phyloP scores from a whole-genome alignment of 2,329 filamentous ascomycete genomes.

The Reticulascus tulasneorum region DNA sequence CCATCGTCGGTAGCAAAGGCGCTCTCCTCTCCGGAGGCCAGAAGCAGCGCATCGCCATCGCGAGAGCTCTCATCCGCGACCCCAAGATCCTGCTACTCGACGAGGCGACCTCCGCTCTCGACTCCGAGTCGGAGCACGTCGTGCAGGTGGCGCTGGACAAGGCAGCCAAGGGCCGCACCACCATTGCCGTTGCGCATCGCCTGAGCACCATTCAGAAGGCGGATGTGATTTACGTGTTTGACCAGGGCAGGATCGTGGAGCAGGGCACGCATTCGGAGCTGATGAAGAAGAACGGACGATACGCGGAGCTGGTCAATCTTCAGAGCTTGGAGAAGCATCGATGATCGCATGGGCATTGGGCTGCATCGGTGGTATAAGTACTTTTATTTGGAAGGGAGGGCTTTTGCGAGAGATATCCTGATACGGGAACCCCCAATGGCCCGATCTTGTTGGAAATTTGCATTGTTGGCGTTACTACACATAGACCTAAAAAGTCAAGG shows the following conservation, averaged over 20 bases:
- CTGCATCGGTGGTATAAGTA: background rate
- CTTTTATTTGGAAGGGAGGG: slow-evolving; percentile 2
- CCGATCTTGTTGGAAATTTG: too few relatives aligned
- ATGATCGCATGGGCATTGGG: slow-evolving; percentile 10
- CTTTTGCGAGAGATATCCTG: slow-evolving; percentile 10
- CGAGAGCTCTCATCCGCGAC: slow-evolving; percentile 83
- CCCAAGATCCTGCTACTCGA: slow-evolving; percentile 83
- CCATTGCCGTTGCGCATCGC: slow-evolving; percentile 90
- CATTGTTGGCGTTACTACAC: too few relatives aligned
- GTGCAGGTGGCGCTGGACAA: slow-evolving; percentile 78
- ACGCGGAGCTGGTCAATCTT: slow-evolving; percentile 74
- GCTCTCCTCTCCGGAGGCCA: slow-evolving; percentile 83
- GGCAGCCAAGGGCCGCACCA: slow-evolving; percentile 80
- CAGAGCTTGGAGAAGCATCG: slow-evolving; percentile 67
- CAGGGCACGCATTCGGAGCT: slow-evolving; percentile 73
- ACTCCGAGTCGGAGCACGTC: slow-evolving; percentile 72
- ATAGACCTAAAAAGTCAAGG: too few relatives aligned
- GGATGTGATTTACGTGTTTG: slow-evolving; percentile 95
- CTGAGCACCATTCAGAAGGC: slow-evolving; percentile 92
- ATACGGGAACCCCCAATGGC: too few relatives aligned
- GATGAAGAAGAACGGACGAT: slow-evolving; percentile 66
- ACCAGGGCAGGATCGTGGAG: slow-evolving; percentile 82
- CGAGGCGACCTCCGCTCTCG: slow-evolving; percentile 75
- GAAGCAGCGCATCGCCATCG: slow-evolving; percentile 92
- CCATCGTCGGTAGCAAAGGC: slow-evolving; percentile 82